phyloP scores from a whole-genome alignment of 2,329 filamentous ascomycete genomes.

The Cercospora citrullina region DNA sequence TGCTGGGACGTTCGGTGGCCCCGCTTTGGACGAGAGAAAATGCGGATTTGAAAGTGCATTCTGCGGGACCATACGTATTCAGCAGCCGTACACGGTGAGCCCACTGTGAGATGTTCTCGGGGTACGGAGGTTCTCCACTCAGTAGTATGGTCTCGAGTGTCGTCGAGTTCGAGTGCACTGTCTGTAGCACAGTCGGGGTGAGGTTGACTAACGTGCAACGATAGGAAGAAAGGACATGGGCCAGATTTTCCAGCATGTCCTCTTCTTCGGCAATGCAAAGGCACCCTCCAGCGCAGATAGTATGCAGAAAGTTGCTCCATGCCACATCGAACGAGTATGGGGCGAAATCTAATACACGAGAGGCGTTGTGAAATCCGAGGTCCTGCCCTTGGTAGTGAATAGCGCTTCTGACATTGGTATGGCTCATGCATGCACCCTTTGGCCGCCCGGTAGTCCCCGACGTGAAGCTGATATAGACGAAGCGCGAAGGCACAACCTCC shows the following conservation, averaged over 20 bases:
- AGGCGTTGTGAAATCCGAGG: slow-evolving; percentile 14
- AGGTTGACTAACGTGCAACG: slow-evolving; percentile 53
- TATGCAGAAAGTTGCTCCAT: slow-evolving; percentile 27
- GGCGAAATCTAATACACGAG: slow-evolving; percentile 30
- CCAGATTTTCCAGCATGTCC: slow-evolving; percentile 55
- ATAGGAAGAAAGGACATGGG: slow-evolving; percentile 38
- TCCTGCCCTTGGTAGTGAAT: slow-evolving; percentile 7
- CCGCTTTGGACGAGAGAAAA: not conserved
- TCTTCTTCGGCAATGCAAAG: slow-evolving; percentile 36
- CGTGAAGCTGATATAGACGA: slow-evolving; percentile 7
- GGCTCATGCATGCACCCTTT: slow-evolving; percentile 7
- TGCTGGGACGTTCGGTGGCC: not conserved
- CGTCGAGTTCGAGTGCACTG: slow-evolving; percentile 39
- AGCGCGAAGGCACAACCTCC: slow-evolving; percentile 10
- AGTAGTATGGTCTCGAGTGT: slow-evolving; percentile 15
- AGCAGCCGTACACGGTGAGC: slow-evolving; percentile 41
- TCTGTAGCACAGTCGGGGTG: slow-evolving; percentile 57
- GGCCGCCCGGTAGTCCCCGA: slow-evolving; percentile 3
- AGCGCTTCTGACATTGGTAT: slow-evolving; percentile 15
- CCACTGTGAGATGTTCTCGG: slow-evolving; percentile 43
- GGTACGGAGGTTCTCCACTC: slow-evolving; percentile 44
- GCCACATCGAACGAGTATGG: slow-evolving; percentile 32
- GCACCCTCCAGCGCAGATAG: slow-evolving; percentile 22
- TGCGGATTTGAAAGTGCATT: slow-evolving; percentile 32
- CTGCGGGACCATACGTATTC: slow-evolving; percentile 49